phyloP scores from a whole-genome alignment of 2,329 filamentous ascomycete genomes.

The Aspergillus unguis region DNA sequence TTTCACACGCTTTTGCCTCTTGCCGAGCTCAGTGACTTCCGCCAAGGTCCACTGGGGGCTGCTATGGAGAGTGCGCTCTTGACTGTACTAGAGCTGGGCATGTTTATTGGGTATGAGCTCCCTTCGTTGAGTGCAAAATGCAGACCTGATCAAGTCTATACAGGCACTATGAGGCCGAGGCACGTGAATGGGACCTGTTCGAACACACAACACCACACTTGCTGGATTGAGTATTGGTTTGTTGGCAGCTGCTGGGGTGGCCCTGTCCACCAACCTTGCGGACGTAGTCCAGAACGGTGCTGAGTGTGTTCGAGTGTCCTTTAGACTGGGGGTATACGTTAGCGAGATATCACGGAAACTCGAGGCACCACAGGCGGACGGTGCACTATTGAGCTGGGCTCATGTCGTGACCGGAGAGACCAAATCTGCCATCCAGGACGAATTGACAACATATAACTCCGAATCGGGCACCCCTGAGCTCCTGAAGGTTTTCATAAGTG shows the following conservation, averaged over 20 bases:
- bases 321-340: constrained; percentile 41
- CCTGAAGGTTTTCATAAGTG: constrained; percentile 22
- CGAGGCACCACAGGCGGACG: constrained; percentile 34
- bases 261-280: constrained; percentile 38
- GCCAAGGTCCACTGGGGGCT: constrained; percentile 42
- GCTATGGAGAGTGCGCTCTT: constrained; percentile 48
- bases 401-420: constrained; percentile 10
- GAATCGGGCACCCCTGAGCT: constrained; percentile 12
- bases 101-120: constrained; percentile 44
- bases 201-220: constrained; percentile 28
- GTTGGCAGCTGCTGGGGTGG: constrained; percentile 42
- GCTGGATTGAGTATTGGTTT: constrained; percentile 48
- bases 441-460: constrained; percentile 10
- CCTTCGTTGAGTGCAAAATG: background rate
- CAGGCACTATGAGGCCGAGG: constrained; percentile 29
- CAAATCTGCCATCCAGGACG: constrained; percentile 8
- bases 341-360: constrained; percentile 24
- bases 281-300: constrained; percentile 44
- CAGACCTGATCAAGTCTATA: background rate
- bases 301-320: constrained; percentile 44
- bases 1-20: constrained; percentile 18
- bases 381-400: constrained; percentile 13
- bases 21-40: constrained; percentile 26
- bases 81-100: constrained; percentile 39
- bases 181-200: constrained; percentile 22